These are phyloP conservation scores for Usnea hakonensis DNA, from an alignment of 495 filamentous ascomycete genomes.

Conservation along the genomic window DNA sequence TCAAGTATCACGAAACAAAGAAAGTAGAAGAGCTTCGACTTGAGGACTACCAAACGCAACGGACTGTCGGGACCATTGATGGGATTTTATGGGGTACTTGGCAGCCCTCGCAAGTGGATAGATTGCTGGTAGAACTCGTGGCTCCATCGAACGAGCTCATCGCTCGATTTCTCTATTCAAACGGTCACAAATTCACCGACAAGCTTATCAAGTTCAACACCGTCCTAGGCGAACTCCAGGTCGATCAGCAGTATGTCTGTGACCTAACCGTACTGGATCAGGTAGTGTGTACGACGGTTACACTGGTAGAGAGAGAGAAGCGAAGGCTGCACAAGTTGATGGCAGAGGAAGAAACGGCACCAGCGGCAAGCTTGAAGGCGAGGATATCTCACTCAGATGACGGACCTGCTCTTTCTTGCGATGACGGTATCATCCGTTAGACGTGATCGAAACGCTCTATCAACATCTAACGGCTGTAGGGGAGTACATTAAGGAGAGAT, in stretches of 20 bases:
- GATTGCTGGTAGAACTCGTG: background rate
- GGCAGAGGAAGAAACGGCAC: background rate
- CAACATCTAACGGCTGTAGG: background rate
- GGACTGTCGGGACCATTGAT: background rate
- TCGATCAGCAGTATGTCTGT: background rate
- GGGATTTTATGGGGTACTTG: background rate
- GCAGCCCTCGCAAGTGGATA: slow-evolving; percentile 3
- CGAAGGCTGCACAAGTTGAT: background rate
- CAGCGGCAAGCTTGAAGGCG: background rate
- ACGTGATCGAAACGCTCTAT: background rate
- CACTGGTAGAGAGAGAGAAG: background rate
- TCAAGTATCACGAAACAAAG: background rate
- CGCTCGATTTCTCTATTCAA: slow-evolving; percentile 3
- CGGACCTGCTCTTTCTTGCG: background rate
- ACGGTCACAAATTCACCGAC: background rate
- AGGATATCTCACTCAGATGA: background rate
- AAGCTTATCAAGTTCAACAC: background rate
- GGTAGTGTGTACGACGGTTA: background rate
- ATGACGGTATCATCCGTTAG: background rate
- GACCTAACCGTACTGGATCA: background rate
- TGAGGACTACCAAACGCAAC: background rate
- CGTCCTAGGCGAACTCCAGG: background rate
- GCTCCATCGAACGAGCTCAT: slow-evolving; percentile 2
- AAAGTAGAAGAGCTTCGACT: slow-evolving; percentile 1
- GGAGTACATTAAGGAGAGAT: no score